phyloP scores from a whole-genome alignment of 805 yeast species.

The Lachancea kluyveri region DNA sequence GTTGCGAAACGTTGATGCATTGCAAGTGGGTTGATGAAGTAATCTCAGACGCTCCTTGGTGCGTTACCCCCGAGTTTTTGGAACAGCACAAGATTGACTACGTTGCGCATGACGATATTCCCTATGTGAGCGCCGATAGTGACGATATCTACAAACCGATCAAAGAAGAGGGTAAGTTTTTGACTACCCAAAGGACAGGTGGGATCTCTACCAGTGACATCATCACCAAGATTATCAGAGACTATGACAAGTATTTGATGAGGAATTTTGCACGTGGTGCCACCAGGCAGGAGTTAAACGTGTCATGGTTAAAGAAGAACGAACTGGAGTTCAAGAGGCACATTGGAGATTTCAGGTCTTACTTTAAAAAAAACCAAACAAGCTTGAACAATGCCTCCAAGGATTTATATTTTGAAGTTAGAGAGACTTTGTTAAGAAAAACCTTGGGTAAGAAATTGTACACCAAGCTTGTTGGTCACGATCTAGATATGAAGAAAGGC shows the following conservation, averaged over 20 bases:
- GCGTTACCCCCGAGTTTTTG: conserved; percentile 77
- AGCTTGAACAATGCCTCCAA: conserved; percentile 65
- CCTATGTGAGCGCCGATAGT: conserved; percentile 81
- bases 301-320: conserved; percentile 95
- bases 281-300: conserved; percentile 91
- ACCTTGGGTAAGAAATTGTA: conserved; percentile 30
- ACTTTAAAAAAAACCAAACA: conserved; percentile 71
- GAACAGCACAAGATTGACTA: conserved; percentile 80
- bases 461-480: conserved; percentile 29
- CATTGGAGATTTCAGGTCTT: conserved; percentile 77
- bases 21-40: conserved; percentile 99
- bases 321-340: conserved; percentile 92
- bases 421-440: conserved; percentile 50
- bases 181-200: conserved; percentile 93
- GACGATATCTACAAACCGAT: conserved; percentile 93
- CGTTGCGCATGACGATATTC: conserved; percentile 96
- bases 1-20: conserved; percentile 86
- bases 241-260: conserved; percentile 94
- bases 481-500: conserved; percentile 48
- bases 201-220: conserved; percentile 95
- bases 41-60: conserved; percentile 92
- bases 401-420: conserved; percentile 79
- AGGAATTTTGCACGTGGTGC: conserved; percentile 98
- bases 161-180: conserved; percentile 82
- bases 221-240: conserved; percentile 89